These are phyloP conservation scores for Chenopodium quinoa DNA, from an alignment of 148 eudicot genomes.

Conservation along the genomic window DNA sequence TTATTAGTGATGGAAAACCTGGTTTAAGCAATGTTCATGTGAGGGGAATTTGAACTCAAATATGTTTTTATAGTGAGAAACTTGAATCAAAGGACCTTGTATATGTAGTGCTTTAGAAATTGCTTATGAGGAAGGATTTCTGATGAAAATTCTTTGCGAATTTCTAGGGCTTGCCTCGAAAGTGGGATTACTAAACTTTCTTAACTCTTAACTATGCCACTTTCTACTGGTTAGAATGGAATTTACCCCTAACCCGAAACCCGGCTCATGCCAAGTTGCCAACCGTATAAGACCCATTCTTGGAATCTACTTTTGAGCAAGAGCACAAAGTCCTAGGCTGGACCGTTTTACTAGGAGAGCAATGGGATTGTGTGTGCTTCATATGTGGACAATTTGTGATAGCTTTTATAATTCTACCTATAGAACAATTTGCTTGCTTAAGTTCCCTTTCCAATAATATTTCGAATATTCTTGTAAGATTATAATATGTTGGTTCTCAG, in stretches of 20 bases:
- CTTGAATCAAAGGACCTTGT: neutral
- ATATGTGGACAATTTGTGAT: neutral
- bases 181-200: neutral
- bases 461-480: neutral
- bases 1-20: neutral
- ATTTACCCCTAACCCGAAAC: no score
- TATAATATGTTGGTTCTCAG: slow-evolving; percentile 35
- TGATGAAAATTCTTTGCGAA: neutral
- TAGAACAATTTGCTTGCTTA: neutral
- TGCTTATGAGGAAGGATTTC: neutral
- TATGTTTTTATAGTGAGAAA: neutral
- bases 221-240: no score
- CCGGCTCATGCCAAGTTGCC: no score
- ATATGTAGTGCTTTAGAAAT: neutral
- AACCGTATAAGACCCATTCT: no score
- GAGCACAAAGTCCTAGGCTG: no score
- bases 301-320: no score
- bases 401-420: neutral
- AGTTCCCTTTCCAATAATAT: neutral
- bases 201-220: no score
- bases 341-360: no score
- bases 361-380: neutral
- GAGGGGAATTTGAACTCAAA: neutral
- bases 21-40: neutral
- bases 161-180: neutral